A percentile compares a stretch with the other conserved stretches of the same genome.
Evolutionary conservation across 1,284 basidiomycete genomes (phyloP).

Genomic region (Apiotrichum mycotoxinovorans): DNA sequence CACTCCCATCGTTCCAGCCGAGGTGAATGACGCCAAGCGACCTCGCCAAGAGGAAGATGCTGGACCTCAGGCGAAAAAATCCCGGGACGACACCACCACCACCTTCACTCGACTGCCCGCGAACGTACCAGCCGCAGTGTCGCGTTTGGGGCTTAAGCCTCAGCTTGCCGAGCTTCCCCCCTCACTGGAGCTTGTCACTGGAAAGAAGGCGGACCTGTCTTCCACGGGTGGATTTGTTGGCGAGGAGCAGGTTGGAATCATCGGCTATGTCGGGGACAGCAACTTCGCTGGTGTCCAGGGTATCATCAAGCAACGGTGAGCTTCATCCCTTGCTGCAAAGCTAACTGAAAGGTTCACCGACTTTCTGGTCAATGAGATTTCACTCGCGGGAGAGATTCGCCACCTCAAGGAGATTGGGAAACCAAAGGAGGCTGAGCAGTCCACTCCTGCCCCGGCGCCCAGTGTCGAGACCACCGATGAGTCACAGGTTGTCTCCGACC

Average conservation of each 20-base stretch:
- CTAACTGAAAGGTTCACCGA: constrained; percentile 74
- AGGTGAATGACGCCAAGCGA: not conserved
- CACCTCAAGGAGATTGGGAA: constrained; percentile 67
- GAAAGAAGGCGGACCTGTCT: constrained; percentile 29
- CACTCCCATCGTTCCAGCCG: not conserved
- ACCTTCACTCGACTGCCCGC: constrained; percentile 2
- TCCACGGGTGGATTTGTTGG: constrained; percentile 52
- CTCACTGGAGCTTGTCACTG: constrained; percentile 37
- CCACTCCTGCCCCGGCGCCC: not conserved
- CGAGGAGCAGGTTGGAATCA: constrained; percentile 85
- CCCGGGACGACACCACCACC: not conserved
- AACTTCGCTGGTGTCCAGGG: constrained; percentile 69
- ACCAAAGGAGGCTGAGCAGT: constrained; percentile 55
- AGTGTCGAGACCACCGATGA: constrained; percentile 4
- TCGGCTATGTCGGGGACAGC: constrained; percentile 71
- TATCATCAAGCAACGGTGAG: constrained; percentile 90
- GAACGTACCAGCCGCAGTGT: constrained; percentile 28
- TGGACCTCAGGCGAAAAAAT: not conserved
- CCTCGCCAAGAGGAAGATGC: not conserved
- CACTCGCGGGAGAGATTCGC: constrained; percentile 69
- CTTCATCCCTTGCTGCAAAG: not conserved
- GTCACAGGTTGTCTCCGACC: not conserved
- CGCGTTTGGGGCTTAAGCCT: constrained; percentile 38
- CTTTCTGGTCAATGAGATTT: constrained; percentile 86
- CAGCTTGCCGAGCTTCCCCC: constrained; percentile 33